Evolutionary conservation across 345 rosid species (phyloP).

Genomic region (Cardamine chenopodiifolia): DNA sequence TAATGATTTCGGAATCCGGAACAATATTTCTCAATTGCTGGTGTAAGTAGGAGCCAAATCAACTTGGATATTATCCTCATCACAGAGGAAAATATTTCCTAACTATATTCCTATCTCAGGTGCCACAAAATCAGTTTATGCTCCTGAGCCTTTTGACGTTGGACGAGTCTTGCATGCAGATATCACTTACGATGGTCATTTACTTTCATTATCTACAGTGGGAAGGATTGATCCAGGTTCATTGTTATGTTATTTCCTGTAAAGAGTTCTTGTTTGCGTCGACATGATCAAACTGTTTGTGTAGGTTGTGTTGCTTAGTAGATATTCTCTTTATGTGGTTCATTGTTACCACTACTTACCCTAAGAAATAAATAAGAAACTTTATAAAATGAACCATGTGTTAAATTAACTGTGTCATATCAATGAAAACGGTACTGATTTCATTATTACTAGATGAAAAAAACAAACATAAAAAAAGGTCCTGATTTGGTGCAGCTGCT

Average conservation of each 20-base stretch:
- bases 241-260: conserved; percentile 29
- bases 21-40: not conserved
- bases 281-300: not conserved
- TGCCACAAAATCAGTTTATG: conserved; percentile 87
- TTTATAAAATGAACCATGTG: not conserved
- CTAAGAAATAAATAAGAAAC: not conserved
- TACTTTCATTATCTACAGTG: conserved; percentile 60
- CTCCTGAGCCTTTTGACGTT: conserved; percentile 94
- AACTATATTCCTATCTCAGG: conserved; percentile 53
- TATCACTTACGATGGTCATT: conserved; percentile 53
- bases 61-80: not conserved
- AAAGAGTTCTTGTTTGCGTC: conserved; percentile 25
- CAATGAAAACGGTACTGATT: not conserved
- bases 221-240: conserved; percentile 86
- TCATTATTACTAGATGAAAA: not conserved
- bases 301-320: conserved; percentile 6
- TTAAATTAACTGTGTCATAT: not conserved
- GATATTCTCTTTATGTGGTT: not conserved
- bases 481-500: conserved; percentile 65
- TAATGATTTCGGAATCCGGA: not conserved
- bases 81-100: not conserved
- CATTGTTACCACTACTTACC: not conserved
- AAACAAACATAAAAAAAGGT: conserved; percentile 22
- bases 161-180: conserved; percentile 77
- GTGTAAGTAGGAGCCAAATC: not conserved